Conservation (phyloP, 2,329 filamentous ascomycete species). For the Penicillium sp. region DNA sequence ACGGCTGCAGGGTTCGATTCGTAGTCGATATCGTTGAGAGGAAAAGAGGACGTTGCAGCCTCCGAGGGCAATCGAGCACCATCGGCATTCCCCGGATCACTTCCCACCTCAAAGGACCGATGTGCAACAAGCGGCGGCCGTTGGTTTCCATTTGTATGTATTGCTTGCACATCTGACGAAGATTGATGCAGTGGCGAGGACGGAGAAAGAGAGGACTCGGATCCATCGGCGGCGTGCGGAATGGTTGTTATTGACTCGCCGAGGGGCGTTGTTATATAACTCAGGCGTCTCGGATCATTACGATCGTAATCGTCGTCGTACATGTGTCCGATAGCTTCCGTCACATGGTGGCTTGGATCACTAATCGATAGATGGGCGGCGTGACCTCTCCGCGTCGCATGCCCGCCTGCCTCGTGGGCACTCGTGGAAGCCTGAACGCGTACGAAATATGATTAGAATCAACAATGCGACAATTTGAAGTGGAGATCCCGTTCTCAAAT, state of each 20-base stretch:
- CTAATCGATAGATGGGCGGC: conserved; percentile 68
- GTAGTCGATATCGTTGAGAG: conserved; percentile 81
- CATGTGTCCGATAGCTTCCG: conserved; percentile 86
- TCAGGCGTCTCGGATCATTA: conserved; percentile 66
- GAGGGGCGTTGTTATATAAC: conserved; percentile 62
- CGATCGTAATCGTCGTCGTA: conserved; percentile 73
- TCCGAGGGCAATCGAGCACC: conserved; percentile 56
- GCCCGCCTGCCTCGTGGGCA: conserved; percentile 45
- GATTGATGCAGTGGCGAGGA: conserved; percentile 34
- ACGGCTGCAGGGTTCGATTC: conserved; percentile 87
- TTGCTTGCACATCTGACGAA: conserved; percentile 34
- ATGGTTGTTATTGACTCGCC: conserved; percentile 47
- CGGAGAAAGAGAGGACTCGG: conserved; percentile 30
- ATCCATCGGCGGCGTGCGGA: conserved; percentile 30
- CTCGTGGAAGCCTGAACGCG: conserved; percentile 42
- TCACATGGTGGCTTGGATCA: conserved; percentile 90
- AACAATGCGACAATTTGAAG: neutral
- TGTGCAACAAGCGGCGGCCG: conserved; percentile 25
- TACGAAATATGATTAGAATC: conserved; percentile 13
- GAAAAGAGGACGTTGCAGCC: conserved; percentile 62
- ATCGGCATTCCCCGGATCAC: conserved; percentile 55
- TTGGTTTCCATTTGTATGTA: conserved; percentile 36
- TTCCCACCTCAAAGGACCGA: conserved; percentile 44
- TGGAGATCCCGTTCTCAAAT: neutral
- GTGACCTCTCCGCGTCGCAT: conserved; percentile 58